Evolutionary conservation across 1,139 yeast species (phyloP).

Genomic region (Sugiyamaella xylanicola): DNA sequence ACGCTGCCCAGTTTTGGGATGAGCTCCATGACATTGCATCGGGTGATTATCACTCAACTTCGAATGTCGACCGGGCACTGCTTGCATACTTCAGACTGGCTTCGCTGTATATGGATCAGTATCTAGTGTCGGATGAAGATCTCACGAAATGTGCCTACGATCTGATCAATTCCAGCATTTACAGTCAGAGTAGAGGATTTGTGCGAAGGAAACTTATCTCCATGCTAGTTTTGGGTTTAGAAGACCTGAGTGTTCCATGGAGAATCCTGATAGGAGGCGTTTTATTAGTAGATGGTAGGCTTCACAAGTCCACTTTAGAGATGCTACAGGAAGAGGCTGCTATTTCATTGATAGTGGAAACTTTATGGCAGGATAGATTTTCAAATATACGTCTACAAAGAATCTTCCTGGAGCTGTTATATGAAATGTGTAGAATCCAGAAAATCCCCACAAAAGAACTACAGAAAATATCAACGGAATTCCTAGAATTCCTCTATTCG

Average conservation of each 20-base stretch:
- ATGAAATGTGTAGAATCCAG: conserved; percentile 55
- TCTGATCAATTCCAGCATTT: conserved; percentile 38
- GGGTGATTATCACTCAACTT: conserved; percentile 35
- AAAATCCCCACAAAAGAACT: conserved; percentile 51
- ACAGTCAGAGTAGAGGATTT: conserved; percentile 37
- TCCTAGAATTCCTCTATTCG: conserved; percentile 57
- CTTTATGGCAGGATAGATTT: conserved; percentile 40
- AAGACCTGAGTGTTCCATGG: conserved; percentile 28
- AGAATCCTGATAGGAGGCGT: conserved; percentile 52
- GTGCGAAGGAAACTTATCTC: conserved; percentile 40
- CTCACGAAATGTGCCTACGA: conserved; percentile 38
- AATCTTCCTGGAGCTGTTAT: conserved; percentile 55
- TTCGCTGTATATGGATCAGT: conserved; percentile 37
- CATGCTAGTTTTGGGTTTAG: conserved; percentile 32
- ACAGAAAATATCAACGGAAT: conserved; percentile 52
- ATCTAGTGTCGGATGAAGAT: conserved; percentile 39
- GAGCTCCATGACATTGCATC: conserved; percentile 36
- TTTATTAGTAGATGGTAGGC: conserved; percentile 51
- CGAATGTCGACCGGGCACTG: conserved; percentile 34
- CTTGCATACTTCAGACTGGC: conserved; percentile 37
- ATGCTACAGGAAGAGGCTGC: conserved; percentile 56
- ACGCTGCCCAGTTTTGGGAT: conserved; percentile 41
- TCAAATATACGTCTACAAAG: conserved; percentile 37
- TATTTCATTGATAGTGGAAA: conserved; percentile 47
- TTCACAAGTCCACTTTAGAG: conserved; percentile 48